phyloP scores from a whole-genome alignment of 2,329 filamentous ascomycete genomes.

The Fusarium tuaranense region DNA sequence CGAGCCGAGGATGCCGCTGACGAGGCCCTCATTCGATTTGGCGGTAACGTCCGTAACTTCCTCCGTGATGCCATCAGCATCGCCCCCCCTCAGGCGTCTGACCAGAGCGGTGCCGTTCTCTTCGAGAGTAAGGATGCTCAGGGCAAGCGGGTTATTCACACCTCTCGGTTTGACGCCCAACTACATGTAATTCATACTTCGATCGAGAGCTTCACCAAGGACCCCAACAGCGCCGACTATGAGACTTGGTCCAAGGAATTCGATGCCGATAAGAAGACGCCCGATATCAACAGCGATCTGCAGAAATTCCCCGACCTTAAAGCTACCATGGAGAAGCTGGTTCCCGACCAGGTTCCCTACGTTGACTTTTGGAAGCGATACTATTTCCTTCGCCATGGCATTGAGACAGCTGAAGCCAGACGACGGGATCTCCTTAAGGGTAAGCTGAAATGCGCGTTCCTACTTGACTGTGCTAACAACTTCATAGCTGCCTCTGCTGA shows the following conservation, averaged over 20 bases:
- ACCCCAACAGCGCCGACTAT: conserved; percentile 82
- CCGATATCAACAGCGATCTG: conserved; percentile 83
- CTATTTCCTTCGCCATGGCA: conserved; percentile 92
- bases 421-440: conserved; percentile 92
- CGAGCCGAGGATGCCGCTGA: conserved; percentile 95
- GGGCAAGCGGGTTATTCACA: conserved; percentile 94
- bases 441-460: conserved; percentile 55
- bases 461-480: conserved; percentile 22
- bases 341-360: conserved; percentile 94
- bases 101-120: conserved; percentile 72
- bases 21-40: conserved; percentile 92
- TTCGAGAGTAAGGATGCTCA: conserved; percentile 94
- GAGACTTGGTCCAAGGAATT: conserved; percentile 79
- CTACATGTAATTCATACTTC: conserved; percentile 94
- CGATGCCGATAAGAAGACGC: conserved; percentile 85
- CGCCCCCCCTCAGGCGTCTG: conserved; percentile 73
- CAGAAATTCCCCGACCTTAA: conserved; percentile 89
- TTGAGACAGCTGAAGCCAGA: conserved; percentile 92
- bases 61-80: conserved; percentile 91
- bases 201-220: conserved; percentile 82
- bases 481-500: conserved; percentile 73
- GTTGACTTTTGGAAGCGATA: conserved; percentile 93
- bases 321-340: conserved; percentile 91
- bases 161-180: conserved; percentile 93
- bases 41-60: conserved; percentile 89